Evolutionary conservation across 257 asterid species (phyloP), one percentile per base, ranked within the genome.

Genomic region (Orobanche coerulescens): DNA sequence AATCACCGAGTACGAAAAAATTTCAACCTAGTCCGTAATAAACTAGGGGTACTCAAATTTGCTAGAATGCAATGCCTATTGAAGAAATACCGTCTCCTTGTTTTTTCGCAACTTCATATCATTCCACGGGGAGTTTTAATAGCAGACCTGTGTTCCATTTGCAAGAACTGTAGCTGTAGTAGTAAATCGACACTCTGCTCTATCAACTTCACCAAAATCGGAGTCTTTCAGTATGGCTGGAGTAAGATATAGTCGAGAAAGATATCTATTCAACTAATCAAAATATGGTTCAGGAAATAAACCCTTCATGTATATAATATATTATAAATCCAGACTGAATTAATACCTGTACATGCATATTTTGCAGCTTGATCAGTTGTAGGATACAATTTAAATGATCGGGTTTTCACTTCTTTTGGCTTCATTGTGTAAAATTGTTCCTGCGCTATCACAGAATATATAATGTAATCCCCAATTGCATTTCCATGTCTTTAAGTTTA

Each of bases 81-180:
- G n/a, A n/a, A n/a, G n/a, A n/a, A n/a, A n/a, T n/a, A n/a, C n/a
- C n/a, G n/a, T 68, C 14, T 8, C 23, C 54, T 31, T 53, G 11
- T 34, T 6, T 2, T 34, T 47, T 54, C 11, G n/a, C 3, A 31
- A 33, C 12, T 67, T 47, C 49, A 30, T 39, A 42, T 23, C 33
- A 56, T 50, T 57, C 14, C 5, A 30, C 18, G 30, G 18, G 50
- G 39, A 59, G n/a, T n/a, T n/a, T n/a, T n/a, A n/a, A n/a, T n/a
- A n/a, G n/a, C 81, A 64, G 59, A 93, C 99, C 97, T 93, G 99
- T 62, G 99, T 78, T 77, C 99, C 99, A 43, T 93, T 86, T 16
- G 89, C 97, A 49, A 93, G 71, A 64, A 79, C 79, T 15, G 99
- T 93, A 56, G 99, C 87, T 57, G 91, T 86, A 52, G 99, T 93